A percentile compares a stretch with the other conserved stretches of the same genome.
Conservation (phyloP, 139 green algal species). For the Volvox reticuliferus region DNA sequence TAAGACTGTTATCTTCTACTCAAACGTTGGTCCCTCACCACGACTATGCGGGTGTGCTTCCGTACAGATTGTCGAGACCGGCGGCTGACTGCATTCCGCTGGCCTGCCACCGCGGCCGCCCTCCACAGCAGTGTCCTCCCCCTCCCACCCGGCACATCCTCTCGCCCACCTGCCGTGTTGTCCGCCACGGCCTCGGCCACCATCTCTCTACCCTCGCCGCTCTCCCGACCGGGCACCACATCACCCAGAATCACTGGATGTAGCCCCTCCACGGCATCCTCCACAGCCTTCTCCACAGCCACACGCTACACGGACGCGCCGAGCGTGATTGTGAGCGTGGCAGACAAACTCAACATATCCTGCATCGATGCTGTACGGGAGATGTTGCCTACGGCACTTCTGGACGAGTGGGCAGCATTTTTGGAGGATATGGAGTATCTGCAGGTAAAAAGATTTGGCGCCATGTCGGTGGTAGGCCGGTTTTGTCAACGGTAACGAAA, state of each 20-base stretch:
- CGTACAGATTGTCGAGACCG: not conserved
- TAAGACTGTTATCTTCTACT: no score
- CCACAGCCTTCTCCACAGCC: slow-evolving; percentile 7
- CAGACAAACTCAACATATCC: slow-evolving; percentile 52
- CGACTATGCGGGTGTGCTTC: no score
- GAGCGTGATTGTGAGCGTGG: slow-evolving; percentile 25
- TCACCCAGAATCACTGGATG: not conserved
- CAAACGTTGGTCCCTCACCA: no score
- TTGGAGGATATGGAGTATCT: slow-evolving; percentile 64
- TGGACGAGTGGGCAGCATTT: slow-evolving; percentile 50
- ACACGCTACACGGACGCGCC: slow-evolving; percentile 32
- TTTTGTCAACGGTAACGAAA: no score
- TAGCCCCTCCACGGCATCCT: slow-evolving; percentile 15
- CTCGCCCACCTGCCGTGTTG: not conserved
- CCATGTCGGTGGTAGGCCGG: no score
- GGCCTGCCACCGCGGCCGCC: slow-evolving; percentile 17
- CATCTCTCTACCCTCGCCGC: not conserved
- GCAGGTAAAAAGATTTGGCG: not conserved
- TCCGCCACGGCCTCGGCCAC: slow-evolving; percentile 39
- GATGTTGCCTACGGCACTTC: slow-evolving; percentile 21
- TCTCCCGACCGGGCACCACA: slow-evolving; percentile 28
- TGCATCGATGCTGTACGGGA: slow-evolving; percentile 58
- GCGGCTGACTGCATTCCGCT: slow-evolving; percentile 4
- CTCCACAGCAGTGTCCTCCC: not conserved
- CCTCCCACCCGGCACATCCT: slow-evolving; percentile 25